Percentiles rank a stretch among this genome's conserved stretches.
Conservation (phyloP, 441 rosid genomes). For the Gossypium aridum region DNA sequence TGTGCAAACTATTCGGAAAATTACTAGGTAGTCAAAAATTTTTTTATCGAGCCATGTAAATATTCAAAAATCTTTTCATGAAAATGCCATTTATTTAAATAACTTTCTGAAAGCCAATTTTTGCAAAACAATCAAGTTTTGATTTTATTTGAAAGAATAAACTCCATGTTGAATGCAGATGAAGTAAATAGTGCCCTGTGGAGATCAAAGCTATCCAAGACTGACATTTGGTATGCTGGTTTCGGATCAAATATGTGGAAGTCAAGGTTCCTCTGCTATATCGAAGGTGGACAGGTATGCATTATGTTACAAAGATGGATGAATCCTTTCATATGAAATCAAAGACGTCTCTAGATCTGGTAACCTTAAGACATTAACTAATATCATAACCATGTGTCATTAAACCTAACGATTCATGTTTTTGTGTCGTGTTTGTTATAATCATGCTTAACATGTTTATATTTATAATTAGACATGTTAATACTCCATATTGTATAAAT, state of each 20-base stretch:
- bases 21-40: background rate
- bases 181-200: slow-evolving; percentile 31
- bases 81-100: background rate
- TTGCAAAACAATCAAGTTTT: background rate
- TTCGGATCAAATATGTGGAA: slow-evolving; percentile 91
- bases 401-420: background rate
- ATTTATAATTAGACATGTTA: background rate
- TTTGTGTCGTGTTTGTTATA: background rate
- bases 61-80: background rate
- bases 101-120: background rate
- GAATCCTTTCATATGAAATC: background rate
- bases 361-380: background rate
- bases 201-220: slow-evolving; percentile 67
- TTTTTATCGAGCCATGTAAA: background rate
- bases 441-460: background rate
- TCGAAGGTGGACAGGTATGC: slow-evolving; percentile 81
- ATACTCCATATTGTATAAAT: background rate
- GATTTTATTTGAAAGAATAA: background rate
- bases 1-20: background rate
- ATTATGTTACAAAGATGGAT: background rate
- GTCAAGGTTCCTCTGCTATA: slow-evolving; percentile 77
- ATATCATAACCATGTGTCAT: background rate
- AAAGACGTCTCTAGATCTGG: background rate
- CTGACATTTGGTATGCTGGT: slow-evolving; percentile 79
- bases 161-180: slow-evolving; percentile 21